phyloP scores from a whole-genome alignment of 2,329 filamentous ascomycete genomes.

The Trichoderma semiorbis region DNA sequence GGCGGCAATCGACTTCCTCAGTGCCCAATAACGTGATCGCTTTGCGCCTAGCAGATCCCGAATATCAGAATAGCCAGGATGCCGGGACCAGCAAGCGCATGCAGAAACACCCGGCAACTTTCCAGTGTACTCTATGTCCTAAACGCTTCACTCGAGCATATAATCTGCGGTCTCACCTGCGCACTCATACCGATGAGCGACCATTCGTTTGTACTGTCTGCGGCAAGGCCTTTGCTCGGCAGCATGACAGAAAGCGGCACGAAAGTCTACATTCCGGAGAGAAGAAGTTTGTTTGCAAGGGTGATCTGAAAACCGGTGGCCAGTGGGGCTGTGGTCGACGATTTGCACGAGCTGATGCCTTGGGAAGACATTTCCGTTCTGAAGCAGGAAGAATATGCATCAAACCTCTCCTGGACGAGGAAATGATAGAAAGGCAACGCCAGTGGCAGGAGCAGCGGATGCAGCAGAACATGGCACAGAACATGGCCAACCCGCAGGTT shows the following conservation, averaged over 20 bases:
- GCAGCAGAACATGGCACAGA: constrained; percentile 61
- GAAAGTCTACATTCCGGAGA: constrained; percentile 95
- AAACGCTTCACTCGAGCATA: constrained; percentile 97
- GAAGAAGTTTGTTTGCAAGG: constrained; percentile 97
- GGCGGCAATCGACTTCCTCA: constrained; percentile 61
- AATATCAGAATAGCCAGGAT: constrained; percentile 66
- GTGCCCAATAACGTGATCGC: constrained; percentile 68
- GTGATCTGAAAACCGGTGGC: constrained; percentile 76
- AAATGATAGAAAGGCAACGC: constrained; percentile 77
- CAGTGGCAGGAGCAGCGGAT: constrained; percentile 70
- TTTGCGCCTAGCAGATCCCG: constrained; percentile 85
- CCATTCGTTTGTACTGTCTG: constrained; percentile 97
- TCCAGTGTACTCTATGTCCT: constrained; percentile 88
- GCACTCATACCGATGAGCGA: constrained; percentile 94
- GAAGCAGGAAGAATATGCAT: constrained; percentile 96
- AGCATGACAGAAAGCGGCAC: constrained; percentile 95
- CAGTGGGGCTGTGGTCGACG: constrained; percentile 91
- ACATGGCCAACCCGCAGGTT: constrained; percentile 51
- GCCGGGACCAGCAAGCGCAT: constrained; percentile 70
- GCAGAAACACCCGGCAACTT: constrained; percentile 96
- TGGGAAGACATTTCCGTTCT: constrained; percentile 91
- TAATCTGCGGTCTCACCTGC: constrained; percentile 89
- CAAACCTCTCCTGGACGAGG: constrained; percentile 93
- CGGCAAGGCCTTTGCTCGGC: constrained; percentile 93
- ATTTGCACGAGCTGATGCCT: constrained; percentile 91